phyloP scores from a whole-genome alignment of 2,329 filamentous ascomycete species.

The Venturia effusa region DNA sequence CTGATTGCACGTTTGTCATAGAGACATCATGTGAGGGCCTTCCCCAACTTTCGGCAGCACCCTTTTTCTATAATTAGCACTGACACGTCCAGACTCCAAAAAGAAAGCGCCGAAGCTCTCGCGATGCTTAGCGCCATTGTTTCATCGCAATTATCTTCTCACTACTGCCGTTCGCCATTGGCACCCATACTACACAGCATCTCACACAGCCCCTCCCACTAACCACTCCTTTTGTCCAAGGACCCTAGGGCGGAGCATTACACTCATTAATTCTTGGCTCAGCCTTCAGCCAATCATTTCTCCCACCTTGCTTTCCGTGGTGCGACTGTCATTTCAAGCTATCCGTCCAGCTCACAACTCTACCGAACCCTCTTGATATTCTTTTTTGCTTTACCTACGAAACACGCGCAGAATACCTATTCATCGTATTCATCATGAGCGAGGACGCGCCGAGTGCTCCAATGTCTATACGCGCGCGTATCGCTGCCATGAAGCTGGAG shows the following conservation, averaged over 20 bases:
- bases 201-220: neutral
- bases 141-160: neutral
- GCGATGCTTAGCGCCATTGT: neutral
- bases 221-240: neutral
- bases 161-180: neutral
- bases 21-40: neutral
- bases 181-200: neutral
- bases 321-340: neutral
- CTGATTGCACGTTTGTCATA: neutral
- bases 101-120: neutral
- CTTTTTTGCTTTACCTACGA: neutral
- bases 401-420: neutral
- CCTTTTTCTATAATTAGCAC: neutral
- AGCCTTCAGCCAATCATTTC: neutral
- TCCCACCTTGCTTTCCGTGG: neutral
- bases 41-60: neutral
- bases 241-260: neutral
- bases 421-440: neutral
- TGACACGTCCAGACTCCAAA: neutral
- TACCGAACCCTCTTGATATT: neutral
- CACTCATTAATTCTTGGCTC: neutral
- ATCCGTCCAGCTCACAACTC: neutral
- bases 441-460: conserved; percentile 1
- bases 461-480: conserved; percentile 33
- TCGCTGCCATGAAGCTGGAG: conserved; percentile 37